These are phyloP conservation scores for Microglena sp. DNA, from an alignment of 139 green algal genomes.

Conservation along the genomic window DNA sequence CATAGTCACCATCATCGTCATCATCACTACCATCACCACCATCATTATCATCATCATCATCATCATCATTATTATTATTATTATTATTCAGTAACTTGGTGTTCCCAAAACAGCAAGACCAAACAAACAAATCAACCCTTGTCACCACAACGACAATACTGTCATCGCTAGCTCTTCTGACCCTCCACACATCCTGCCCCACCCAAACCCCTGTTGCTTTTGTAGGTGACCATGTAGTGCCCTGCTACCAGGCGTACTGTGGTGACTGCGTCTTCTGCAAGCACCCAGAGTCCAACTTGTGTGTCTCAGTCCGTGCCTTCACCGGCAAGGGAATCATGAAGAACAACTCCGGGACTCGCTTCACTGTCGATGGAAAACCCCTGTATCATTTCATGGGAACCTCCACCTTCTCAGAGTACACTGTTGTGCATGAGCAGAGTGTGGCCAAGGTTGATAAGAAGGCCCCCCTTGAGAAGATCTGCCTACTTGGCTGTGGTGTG, in stretches of 20 bases:
- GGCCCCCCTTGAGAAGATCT: slow-evolving; percentile 60
- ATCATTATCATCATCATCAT: too few species aligned
- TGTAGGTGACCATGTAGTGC: slow-evolving; percentile 92
- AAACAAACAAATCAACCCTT: too few species aligned
- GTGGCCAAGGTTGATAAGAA: slow-evolving; percentile 60
- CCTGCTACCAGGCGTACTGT: slow-evolving; percentile 77
- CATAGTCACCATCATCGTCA: too few species aligned
- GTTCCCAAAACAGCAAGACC: too few species aligned
- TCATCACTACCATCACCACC: too few species aligned
- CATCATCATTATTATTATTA: too few species aligned
- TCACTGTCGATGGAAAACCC: slow-evolving; percentile 71
- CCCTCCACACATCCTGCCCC: too few species aligned
- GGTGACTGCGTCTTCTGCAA: slow-evolving; percentile 95
- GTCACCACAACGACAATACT: too few species aligned
- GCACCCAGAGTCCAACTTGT: slow-evolving; percentile 90
- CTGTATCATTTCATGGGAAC: slow-evolving; percentile 99
- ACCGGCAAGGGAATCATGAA: slow-evolving; percentile 91
- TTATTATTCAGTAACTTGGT: too few species aligned
- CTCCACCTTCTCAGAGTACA: slow-evolving; percentile 95
- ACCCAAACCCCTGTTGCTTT: too few species aligned
- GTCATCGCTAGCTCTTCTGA: too few species aligned
- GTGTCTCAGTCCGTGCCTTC: slow-evolving; percentile 65
- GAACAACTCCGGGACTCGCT: slow-evolving; percentile 67
- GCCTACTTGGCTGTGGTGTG: slow-evolving; percentile 86
- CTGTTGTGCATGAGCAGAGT: slow-evolving; percentile 86